Percentiles rank a stretch among this genome's conserved stretches.
Conservation (phyloP, 129 eudicot species). For the Helianthus annuus region DNA sequence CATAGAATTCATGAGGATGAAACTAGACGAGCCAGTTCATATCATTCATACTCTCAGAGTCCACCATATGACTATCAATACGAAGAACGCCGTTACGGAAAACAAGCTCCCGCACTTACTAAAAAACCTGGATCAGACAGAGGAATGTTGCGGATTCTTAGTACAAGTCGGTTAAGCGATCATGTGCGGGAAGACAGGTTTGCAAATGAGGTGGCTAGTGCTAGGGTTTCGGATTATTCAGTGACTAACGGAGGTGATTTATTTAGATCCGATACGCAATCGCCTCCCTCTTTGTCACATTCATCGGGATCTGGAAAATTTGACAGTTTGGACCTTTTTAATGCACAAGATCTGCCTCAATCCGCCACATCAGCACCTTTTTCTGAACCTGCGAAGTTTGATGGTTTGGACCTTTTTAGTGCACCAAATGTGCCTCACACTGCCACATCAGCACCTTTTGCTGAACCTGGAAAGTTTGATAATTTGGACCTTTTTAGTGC, state of each 20-base stretch:
- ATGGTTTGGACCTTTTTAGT: constrained; percentile 17
- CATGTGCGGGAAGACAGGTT: constrained; percentile 64
- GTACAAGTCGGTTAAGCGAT: constrained; percentile 75
- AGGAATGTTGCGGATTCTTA: constrained; percentile 62
- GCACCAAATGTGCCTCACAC: no score
- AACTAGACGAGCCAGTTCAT: constrained; percentile 91
- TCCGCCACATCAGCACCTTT: no score
- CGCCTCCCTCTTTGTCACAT: constrained; percentile 19
- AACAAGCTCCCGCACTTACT: constrained; percentile 66
- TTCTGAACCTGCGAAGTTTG: constrained; percentile 30
- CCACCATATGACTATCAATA: constrained; percentile 97
- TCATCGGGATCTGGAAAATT: constrained; percentile 27
- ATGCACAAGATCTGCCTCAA: no score
- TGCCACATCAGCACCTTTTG: background rate
- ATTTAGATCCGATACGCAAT: constrained; percentile 44
- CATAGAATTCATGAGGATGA: constrained; percentile 65
- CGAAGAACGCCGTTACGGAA: constrained; percentile 91
- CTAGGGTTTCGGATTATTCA: constrained; percentile 76
- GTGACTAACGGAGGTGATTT: constrained; percentile 69
- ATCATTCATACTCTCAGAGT: constrained; percentile 97
- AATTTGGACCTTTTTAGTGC: constrained; percentile 19
- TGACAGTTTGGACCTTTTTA: constrained; percentile 17
- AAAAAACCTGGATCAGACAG: constrained; percentile 93
- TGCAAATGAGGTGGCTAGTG: constrained; percentile 69
- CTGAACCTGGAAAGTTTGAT: constrained; percentile 29